Evolutionary conservation across 352 stramenopile genomes (phyloP), one percentile per base, ranked within the genome.

Genomic region (Bremia lactucae): DNA sequence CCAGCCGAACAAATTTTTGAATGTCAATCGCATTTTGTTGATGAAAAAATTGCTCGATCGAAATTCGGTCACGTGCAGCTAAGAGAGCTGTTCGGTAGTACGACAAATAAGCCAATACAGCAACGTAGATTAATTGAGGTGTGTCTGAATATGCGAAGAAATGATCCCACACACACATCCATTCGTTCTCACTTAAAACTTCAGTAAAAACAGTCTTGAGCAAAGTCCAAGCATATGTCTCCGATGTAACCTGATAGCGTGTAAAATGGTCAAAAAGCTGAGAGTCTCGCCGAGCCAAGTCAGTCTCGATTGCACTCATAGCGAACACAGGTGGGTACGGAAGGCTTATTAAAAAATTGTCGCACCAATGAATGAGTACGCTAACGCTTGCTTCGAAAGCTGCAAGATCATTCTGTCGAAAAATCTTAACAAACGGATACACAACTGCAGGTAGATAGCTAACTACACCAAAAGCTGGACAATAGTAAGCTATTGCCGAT

Each of bases 401-500:
- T 6, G 80, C 83, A 15, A 96, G 46, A 20, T 95, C 85, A 36
- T 96, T 91, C 26, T 85, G 68, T 0, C 62, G 66, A 40, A 89
- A 93, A 9, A 92, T 68, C 36, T 87, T 86, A 38, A 95, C 61
- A 46, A 96, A 95, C 14, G 86, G 84, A 54, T 93, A 95, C 28
- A 88, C 83, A 13, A 93, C 20, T 11, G 73, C 73, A 14, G 86
- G 80, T 11, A 96, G 52, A 16, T 87, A 95, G 20, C 58, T 66
- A 23, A 83, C 59, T 64, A 95, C 83, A 21, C 76, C 77, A 42
- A 96, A 91, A n/a, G 84, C 78, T 15, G 87, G 83, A 35, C 83
- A 95, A 85, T 86, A 97, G 50, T 81, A 85, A n/a, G 80, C 78
- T 26, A 96, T 70, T 6, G 82, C 82, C 20, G 74, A 93, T 16